Base-by-base conservation (phyloP, 495 filamentous ascomycete genomes). In the Penicillium psychrofluorescens region DNA sequence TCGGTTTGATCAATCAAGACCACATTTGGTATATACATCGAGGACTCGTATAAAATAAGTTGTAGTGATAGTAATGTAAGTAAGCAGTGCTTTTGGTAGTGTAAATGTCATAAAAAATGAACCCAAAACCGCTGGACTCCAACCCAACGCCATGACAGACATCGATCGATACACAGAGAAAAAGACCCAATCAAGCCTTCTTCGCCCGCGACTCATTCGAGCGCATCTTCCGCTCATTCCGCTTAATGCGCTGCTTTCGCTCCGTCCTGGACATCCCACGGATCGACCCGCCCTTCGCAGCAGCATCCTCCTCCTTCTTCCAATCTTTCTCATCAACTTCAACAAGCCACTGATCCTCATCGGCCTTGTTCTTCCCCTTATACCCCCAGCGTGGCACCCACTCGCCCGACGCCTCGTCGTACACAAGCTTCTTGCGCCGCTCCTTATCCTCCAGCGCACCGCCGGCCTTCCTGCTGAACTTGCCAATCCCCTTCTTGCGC, bases 381-480 rank as follows among this genome's bases (percentile, higher is more conserved):
- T 94, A 95, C 1, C 92, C 92, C 88, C 90, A 98, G 64, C 83
- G 84, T 36, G 87, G 84, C 44, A 90, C 86, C 84, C 86, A 96
- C 59, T 94, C 86, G 38, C 85, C 85, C 22, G 74, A 88, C 41
- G 66, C 79, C 67, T 95, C 88, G 64, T 96, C 85, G 62, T 85
- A 95, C 35, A 84, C 78, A 53, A 84, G 70, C 62, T 95, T 89
- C 61, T 80, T 81, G 74, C 88, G 89, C 49, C 82, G 74, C 68
- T 84, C 72, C 55, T 71, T 75, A 40, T 71, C 71, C 9, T 57
- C 61, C 34, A 71, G 48, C 1, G 64, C 61, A 7, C 58, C 64
- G 11, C 70, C 70, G 34, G 70, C 62, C 46, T 62, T 63, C 41
- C 41, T 59, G 53, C 45, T 72, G 57, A 45, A 74, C 49, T 70